Evolutionary conservation across 2,329 filamentous ascomycete species (phyloP).

Genomic region (Verticillium klebahnii): DNA sequence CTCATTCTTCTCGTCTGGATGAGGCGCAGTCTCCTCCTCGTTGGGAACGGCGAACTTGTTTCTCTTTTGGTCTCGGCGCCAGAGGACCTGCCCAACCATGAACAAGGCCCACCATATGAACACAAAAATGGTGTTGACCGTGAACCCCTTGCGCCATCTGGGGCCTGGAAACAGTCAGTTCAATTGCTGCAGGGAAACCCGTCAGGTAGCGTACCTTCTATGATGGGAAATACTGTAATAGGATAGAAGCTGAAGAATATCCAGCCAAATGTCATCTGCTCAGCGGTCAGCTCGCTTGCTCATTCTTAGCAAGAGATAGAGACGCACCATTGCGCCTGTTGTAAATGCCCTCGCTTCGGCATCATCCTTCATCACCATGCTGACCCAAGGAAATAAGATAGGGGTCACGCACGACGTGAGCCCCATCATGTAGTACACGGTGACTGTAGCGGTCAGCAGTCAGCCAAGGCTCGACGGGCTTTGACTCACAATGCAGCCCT

Average conservation of each 20-base stretch:
- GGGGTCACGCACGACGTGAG: conserved; percentile 12
- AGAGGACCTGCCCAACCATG: conserved; percentile 4
- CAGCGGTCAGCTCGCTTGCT: neutral
- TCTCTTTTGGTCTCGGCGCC: conserved; percentile 2
- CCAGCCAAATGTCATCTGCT: conserved; percentile 10
- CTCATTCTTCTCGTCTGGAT: neutral
- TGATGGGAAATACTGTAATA: conserved; percentile 9
- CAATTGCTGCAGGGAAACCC: neutral
- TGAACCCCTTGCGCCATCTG: conserved; percentile 12
- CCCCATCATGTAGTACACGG: conserved; percentile 12
- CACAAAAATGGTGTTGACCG: conserved; percentile 9
- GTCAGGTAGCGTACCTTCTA: conserved; percentile 3
- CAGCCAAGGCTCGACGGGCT: neutral
- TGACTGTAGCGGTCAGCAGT: neutral
- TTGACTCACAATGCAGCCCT: conserved; percentile 10
- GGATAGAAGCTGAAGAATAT: conserved; percentile 13
- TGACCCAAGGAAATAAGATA: conserved; percentile 13
- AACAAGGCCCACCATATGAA: conserved; percentile 5
- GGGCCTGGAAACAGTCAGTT: conserved; percentile 2
- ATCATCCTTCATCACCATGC: conserved; percentile 12
- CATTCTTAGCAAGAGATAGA: neutral
- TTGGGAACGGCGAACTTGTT: neutral
- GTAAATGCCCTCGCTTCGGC: conserved; percentile 12
- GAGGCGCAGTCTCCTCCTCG: neutral
- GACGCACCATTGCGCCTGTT: conserved; percentile 11